Conservation (phyloP, 345 rosid genomes). For the Ceriops tagal region DNA sequence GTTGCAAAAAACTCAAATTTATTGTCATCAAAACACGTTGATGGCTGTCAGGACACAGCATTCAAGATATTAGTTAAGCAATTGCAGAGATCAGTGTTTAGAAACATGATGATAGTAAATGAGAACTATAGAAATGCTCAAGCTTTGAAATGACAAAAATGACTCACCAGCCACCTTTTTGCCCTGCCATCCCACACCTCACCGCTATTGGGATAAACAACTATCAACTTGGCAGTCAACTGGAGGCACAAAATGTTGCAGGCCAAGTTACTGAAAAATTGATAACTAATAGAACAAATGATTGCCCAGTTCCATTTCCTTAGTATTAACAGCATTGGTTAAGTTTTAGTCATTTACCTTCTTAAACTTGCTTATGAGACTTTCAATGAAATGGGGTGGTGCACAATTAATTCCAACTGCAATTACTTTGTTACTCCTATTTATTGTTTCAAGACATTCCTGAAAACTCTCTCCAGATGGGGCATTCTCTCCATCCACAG, state of each 20-base stretch:
- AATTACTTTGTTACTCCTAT: constrained; percentile 50
- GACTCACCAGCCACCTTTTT: constrained; percentile 85
- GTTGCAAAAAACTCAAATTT: constrained; percentile 57
- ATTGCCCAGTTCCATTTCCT: not conserved
- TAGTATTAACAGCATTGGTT: not conserved
- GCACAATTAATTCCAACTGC: constrained; percentile 87
- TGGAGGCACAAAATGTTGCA: constrained; percentile 19
- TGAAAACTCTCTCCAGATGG: constrained; percentile 79
- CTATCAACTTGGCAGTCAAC: constrained; percentile 65
- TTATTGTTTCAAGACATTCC: constrained; percentile 63
- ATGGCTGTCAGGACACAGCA: constrained; percentile 51
- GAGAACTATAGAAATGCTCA: not conserved
- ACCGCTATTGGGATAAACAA: constrained; percentile 88
- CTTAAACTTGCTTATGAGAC: constrained; percentile 52
- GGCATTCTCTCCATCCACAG: constrained; percentile 72
- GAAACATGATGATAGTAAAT: not conserved
- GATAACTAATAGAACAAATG: not conserved
- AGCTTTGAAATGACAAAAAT: not conserved
- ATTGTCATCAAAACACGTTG: constrained; percentile 63
- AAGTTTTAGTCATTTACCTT: constrained; percentile 35
- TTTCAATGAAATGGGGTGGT: constrained; percentile 71
- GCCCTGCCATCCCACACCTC: constrained; percentile 88
- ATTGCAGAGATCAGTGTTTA: not conserved
- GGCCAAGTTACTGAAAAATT: not conserved
- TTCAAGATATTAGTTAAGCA: not conserved